Percentiles rank a stretch among this genome's conserved stretches.
Evolutionary conservation across 1,139 yeast species (phyloP).

Genomic region (Geotrichum reessii): DNA sequence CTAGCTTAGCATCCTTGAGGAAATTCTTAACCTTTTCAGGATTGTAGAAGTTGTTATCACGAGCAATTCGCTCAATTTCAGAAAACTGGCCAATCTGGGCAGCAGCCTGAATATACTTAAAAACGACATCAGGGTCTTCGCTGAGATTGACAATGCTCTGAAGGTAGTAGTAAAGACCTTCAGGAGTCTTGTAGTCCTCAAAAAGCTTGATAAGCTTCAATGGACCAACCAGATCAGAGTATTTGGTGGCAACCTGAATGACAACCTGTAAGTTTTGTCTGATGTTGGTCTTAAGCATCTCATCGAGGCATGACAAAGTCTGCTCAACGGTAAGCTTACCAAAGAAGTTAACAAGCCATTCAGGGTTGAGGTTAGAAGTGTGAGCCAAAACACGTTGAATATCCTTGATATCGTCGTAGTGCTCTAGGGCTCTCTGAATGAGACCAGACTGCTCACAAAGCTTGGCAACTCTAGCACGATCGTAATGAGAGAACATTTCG

Average conservation of each 20-base stretch:
- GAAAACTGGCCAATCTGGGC: constrained; percentile 83
- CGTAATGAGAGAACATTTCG: constrained; percentile 92
- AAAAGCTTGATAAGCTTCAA: constrained; percentile 77
- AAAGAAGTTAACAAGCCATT: constrained; percentile 89
- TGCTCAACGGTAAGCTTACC: constrained; percentile 95
- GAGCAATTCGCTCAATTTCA: constrained; percentile 92
- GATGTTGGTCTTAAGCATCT: constrained; percentile 72
- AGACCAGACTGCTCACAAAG: constrained; percentile 93
- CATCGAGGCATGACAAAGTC: constrained; percentile 79
- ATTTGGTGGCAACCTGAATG: constrained; percentile 94
- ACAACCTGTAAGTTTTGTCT: constrained; percentile 89
- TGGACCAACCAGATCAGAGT: constrained; percentile 89
- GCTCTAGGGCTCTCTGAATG: constrained; percentile 90
- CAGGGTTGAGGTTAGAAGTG: constrained; percentile 78
- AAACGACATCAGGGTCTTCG: constrained; percentile 90
- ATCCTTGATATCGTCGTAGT: constrained; percentile 89
- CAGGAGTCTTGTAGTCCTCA: constrained; percentile 86
- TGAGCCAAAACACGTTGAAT: constrained; percentile 85
- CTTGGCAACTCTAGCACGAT: constrained; percentile 85
- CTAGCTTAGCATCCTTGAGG: constrained; percentile 86
- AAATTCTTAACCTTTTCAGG: constrained; percentile 97
- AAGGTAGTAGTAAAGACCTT: constrained; percentile 90
- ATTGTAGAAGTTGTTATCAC: constrained; percentile 89
- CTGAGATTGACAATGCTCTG: constrained; percentile 90
- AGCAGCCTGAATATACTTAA: constrained; percentile 93